Conservation (phyloP, 805 yeast genomes). For the Candida coquimbonensis region DNA sequence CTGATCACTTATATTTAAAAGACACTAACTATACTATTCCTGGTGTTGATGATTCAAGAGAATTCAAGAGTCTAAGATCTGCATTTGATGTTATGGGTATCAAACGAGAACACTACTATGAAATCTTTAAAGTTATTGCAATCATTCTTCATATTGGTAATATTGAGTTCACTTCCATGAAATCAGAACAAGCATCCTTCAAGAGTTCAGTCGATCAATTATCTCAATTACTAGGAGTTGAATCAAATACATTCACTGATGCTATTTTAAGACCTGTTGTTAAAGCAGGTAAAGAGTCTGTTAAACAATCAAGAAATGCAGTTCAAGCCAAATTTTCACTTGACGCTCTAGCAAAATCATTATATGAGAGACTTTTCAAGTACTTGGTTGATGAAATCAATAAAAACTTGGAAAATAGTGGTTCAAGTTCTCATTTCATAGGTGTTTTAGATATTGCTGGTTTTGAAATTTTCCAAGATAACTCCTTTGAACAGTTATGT, state of each 20-base stretch:
- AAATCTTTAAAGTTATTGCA: conserved; percentile 63
- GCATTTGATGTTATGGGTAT: conserved; percentile 78
- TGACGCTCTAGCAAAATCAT: conserved; percentile 80
- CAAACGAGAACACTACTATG: conserved; percentile 41
- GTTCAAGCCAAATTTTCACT: conserved; percentile 73
- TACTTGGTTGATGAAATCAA: conserved; percentile 73
- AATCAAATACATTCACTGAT: conserved; percentile 43
- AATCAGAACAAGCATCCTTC: conserved; percentile 71
- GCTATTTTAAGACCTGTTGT: conserved; percentile 73
- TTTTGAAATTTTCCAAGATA: conserved; percentile 89
- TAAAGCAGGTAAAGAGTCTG: conserved; percentile 84
- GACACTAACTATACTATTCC: conserved; percentile 50
- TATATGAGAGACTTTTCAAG: conserved; percentile 81
- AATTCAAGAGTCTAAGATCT: conserved; percentile 51
- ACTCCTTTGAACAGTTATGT: conserved; percentile 95
- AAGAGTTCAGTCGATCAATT: conserved; percentile 44
- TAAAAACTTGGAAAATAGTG: conserved; percentile 46
- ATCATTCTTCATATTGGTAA: conserved; percentile 82
- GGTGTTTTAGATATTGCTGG: conserved; percentile 98
- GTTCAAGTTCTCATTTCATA: conserved; percentile 51
- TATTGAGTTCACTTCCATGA: conserved; percentile 58
- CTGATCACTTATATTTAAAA: conserved; percentile 49
- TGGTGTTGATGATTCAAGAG: conserved; percentile 69
- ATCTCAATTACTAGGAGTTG: conserved; percentile 60
- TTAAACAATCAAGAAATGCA: conserved; percentile 72